phyloP scores from a whole-genome alignment of 495 filamentous ascomycete species.

The Clavariopsis aquatica region DNA sequence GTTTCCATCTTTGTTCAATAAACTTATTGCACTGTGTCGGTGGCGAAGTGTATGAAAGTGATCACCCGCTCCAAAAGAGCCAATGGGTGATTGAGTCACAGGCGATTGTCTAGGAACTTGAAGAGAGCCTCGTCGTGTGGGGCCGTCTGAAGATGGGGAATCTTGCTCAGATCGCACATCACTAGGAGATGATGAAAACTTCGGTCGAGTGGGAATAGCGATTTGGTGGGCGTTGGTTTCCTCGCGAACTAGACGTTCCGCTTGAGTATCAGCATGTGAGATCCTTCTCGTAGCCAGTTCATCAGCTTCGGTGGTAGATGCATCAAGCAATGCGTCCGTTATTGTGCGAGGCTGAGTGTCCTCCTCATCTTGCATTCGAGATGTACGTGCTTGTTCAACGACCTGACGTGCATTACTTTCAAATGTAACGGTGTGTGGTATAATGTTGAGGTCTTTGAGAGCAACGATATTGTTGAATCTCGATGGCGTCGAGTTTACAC shows the following conservation, averaged over 20 bases:
- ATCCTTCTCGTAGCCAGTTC: constrained; percentile 59
- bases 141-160: constrained; percentile 31
- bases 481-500: constrained; percentile 44
- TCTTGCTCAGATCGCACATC: constrained; percentile 23
- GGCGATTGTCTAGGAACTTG: constrained; percentile 29
- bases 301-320: constrained; percentile 83
- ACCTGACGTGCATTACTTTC: constrained; percentile 62
- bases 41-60: constrained; percentile 49
- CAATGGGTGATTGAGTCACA: constrained; percentile 24
- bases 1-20: constrained; percentile 73
- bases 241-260: constrained; percentile 47
- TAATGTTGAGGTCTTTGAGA: constrained; percentile 69
- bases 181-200: constrained; percentile 49
- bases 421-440: constrained; percentile 87
- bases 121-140: constrained; percentile 25
- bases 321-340: constrained; percentile 86
- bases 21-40: constrained; percentile 77
- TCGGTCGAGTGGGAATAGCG: constrained; percentile 38
- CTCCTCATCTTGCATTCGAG: constrained; percentile 15
- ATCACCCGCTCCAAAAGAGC: constrained; percentile 13
- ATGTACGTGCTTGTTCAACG: constrained; percentile 47
- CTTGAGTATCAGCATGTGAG: constrained; percentile 51
- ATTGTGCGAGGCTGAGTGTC: constrained; percentile 59
- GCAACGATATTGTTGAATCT: constrained; percentile 68
- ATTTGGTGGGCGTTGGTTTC: constrained; percentile 7